A percentile compares a stretch with the other conserved stretches of the same genome.
Conservation (phyloP, 208 protist species). For the Crithidia bombi region DNA sequence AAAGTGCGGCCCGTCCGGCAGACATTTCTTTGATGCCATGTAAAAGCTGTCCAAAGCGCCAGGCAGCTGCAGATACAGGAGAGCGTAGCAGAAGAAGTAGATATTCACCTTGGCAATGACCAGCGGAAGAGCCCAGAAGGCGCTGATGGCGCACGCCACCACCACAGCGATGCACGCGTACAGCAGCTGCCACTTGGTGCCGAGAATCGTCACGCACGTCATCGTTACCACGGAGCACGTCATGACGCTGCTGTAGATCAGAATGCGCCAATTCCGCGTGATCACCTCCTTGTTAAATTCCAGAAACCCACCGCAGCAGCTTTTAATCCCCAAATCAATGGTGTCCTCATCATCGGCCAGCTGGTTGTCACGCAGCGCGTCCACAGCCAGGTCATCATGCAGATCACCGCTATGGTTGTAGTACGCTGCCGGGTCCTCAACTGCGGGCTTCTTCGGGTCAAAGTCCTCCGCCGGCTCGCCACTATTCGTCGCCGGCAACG, state of each 20-base stretch:
- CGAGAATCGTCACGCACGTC: conserved; percentile 49
- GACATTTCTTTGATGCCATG: conserved; percentile 43
- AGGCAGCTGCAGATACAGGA: conserved; percentile 63
- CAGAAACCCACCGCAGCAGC: conserved; percentile 44
- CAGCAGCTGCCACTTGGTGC: conserved; percentile 38
- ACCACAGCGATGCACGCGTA: conserved; percentile 42
- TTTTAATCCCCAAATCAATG: conserved; percentile 8
- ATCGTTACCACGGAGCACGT: conserved; percentile 46
- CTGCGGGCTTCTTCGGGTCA: conserved; percentile 25
- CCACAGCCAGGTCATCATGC: conserved; percentile 14
- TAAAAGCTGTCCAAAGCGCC: conserved; percentile 73
- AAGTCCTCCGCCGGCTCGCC: not conserved
- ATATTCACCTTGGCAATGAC: conserved; percentile 76
- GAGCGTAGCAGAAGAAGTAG: conserved; percentile 57
- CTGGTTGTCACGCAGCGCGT: conserved; percentile 14
- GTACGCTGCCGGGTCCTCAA: conserved; percentile 14
- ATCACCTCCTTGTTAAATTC: conserved; percentile 71
- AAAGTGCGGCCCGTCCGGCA: conserved; percentile 70
- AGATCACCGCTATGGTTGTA: not conserved
- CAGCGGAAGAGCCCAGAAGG: conserved; percentile 68
- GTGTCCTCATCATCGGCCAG: conserved; percentile 17
- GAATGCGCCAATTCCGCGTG: conserved; percentile 52
- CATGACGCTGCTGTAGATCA: conserved; percentile 61
- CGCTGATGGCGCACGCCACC: conserved; percentile 36
- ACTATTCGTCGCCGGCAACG: not conserved